phyloP scores from a whole-genome alignment of 2,329 filamentous ascomycete genomes.

The Diatrype stigma region DNA sequence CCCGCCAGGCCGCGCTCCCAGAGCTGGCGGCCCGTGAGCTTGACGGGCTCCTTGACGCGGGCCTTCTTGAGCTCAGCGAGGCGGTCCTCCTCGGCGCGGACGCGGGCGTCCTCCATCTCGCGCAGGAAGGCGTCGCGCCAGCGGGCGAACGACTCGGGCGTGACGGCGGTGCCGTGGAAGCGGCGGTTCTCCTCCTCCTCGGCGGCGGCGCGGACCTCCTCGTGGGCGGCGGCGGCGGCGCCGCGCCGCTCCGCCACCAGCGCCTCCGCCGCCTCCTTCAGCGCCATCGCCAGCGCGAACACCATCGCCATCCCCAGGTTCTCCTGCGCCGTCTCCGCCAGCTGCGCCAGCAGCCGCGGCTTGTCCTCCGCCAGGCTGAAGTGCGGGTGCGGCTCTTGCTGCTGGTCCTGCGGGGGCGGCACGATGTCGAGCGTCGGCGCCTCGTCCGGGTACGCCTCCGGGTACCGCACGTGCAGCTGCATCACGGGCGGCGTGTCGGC shows the following conservation, averaged over 20 bases:
- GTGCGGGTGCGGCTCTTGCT: constrained; percentile 59
- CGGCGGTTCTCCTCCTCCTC: constrained; percentile 95
- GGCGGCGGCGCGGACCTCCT: constrained; percentile 51
- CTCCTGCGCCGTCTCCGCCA: constrained; percentile 78
- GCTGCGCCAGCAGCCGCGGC: constrained; percentile 62
- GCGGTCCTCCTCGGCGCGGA: constrained; percentile 68
- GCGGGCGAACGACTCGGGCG: constrained; percentile 74
- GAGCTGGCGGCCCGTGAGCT: constrained; percentile 68
- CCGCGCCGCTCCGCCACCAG: constrained; percentile 72
- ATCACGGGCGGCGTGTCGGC: constrained; percentile 65
- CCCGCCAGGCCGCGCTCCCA: constrained; percentile 72
- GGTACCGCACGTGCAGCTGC: constrained; percentile 81
- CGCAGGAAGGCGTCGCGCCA: constrained; percentile 76
- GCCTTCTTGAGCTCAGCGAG: constrained; percentile 79
- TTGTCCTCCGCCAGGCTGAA: constrained; percentile 82
- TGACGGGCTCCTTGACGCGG: constrained; percentile 68
- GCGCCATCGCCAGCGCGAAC: constrained; percentile 79
- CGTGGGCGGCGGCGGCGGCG: constrained; percentile 53
- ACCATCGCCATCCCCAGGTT: constrained; percentile 98
- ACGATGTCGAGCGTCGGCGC: constrained; percentile 78
- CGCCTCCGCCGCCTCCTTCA: constrained; percentile 89
- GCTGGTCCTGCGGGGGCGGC: constrained; percentile 62
- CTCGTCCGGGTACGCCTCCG: constrained; percentile 85
- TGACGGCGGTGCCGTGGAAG: constrained; percentile 89
- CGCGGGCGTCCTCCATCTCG: constrained; percentile 75